Percentiles rank a stretch among this genome's conserved stretches.
phyloP scores from a whole-genome alignment of 1,139 yeast species.

The Geotrichum reessii region DNA sequence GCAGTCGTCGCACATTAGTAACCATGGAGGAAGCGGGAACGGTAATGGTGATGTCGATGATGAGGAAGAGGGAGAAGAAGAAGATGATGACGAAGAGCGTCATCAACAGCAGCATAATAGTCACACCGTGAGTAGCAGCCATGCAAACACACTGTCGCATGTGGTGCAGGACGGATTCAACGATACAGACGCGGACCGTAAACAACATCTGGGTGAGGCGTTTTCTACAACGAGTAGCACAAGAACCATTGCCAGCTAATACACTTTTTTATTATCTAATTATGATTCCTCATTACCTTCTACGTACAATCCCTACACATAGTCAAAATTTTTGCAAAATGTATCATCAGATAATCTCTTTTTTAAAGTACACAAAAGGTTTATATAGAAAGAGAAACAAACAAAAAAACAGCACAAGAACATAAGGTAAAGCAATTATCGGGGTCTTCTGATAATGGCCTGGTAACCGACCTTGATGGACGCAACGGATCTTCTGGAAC shows the following conservation, averaged over 20 bases:
- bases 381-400: not conserved
- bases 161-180: not conserved
- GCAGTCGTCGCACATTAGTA: conserved; percentile 26
- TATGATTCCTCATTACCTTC: not conserved
- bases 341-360: not conserved
- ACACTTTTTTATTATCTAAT: not conserved
- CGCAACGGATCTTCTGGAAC: conserved; percentile 93
- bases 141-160: not conserved
- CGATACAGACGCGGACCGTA: not conserved
- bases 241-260: not conserved
- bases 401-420: not conserved
- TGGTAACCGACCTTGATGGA: conserved; percentile 99
- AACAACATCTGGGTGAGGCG: not conserved
- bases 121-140: conserved; percentile 4
- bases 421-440: not conserved
- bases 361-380: not conserved
- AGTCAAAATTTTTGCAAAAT: not conserved
- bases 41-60: not conserved
- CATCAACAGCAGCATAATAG: conserved; percentile 3
- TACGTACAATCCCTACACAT: not conserved
- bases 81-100: not conserved
- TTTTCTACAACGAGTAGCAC: not conserved
- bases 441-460: conserved; percentile 55
- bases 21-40: not conserved
- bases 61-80: not conserved